Conservation (phyloP, 2,329 filamentous ascomycete species). For the Trichoderma asperellum region DNA sequence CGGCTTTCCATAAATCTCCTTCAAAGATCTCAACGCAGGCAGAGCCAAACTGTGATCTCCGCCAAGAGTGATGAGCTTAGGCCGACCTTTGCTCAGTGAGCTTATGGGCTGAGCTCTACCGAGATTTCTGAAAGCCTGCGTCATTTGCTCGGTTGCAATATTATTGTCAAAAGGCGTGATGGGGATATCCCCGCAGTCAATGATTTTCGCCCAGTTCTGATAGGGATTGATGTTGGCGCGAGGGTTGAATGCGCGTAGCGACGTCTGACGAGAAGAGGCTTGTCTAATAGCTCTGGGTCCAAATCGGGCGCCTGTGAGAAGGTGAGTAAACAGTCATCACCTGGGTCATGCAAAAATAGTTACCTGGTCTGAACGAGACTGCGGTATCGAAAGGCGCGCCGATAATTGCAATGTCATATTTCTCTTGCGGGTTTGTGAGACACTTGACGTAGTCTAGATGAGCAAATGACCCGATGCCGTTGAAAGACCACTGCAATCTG, state of each 20-base stretch:
- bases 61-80: conserved; percentile 70
- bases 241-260: conserved; percentile 77
- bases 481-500: conserved; percentile 54
- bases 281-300: conserved; percentile 86
- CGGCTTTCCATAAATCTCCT: conserved; percentile 62
- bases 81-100: conserved; percentile 38
- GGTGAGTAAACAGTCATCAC: conserved; percentile 15
- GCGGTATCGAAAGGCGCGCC: conserved; percentile 77
- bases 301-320: conserved; percentile 69
- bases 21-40: conserved; percentile 69
- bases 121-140: conserved; percentile 74
- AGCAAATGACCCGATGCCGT: conserved; percentile 75
- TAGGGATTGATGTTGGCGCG: conserved; percentile 85
- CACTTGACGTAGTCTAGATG: conserved; percentile 72
- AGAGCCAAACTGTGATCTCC: conserved; percentile 75
- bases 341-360: conserved; percentile 40
- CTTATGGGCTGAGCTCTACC: conserved; percentile 44
- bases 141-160: conserved; percentile 82
- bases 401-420: conserved; percentile 74
- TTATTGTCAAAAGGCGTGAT: conserved; percentile 85
- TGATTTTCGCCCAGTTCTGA: conserved; percentile 74
- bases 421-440: conserved; percentile 63
- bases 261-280: conserved; percentile 78
- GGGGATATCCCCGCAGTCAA: conserved; percentile 92
- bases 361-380: conserved; percentile 69